phyloP scores from a whole-genome alignment of 768 basidiomycete genomes.

The Lentinula detonsa region DNA sequence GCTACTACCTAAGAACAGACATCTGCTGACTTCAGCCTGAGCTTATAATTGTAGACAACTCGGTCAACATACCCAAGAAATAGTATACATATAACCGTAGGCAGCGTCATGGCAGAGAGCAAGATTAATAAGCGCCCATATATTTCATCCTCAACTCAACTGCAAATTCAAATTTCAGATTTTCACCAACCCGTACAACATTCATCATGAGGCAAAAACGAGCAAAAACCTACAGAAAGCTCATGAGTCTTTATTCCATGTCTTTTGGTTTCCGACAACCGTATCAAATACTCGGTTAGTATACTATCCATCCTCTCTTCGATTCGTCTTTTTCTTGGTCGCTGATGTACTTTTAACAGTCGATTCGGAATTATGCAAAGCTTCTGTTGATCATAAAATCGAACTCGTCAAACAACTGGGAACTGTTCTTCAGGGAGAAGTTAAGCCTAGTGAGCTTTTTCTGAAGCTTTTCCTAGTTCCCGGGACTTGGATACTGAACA shows the following conservation, averaged over 20 bases:
- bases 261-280: constrained; percentile 90
- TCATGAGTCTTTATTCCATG: constrained; percentile 86
- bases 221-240: constrained; percentile 90
- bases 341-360: constrained; percentile 36
- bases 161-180: not conserved
- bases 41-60: not conserved
- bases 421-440: constrained; percentile 75
- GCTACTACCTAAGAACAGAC: constrained; percentile 10
- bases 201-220: constrained; percentile 86
- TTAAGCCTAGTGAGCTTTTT: constrained; percentile 80
- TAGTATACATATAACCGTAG: not conserved
- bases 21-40: not conserved
- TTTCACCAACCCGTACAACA: not conserved
- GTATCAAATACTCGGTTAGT: constrained; percentile 84
- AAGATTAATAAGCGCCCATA: not conserved
- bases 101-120: constrained; percentile 5
- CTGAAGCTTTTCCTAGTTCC: constrained; percentile 2
- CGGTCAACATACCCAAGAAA: constrained; percentile 2
- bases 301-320: not conserved
- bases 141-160: not conserved
- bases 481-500: constrained; percentile 20
- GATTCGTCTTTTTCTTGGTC: constrained; percentile 5
- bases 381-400: constrained; percentile 59
- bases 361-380: constrained; percentile 79
- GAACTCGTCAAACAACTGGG: constrained; percentile 74